Base-by-base conservation (phyloP, 2,329 filamentous ascomycete genomes). In the Colletotrichum lupini region DNA sequence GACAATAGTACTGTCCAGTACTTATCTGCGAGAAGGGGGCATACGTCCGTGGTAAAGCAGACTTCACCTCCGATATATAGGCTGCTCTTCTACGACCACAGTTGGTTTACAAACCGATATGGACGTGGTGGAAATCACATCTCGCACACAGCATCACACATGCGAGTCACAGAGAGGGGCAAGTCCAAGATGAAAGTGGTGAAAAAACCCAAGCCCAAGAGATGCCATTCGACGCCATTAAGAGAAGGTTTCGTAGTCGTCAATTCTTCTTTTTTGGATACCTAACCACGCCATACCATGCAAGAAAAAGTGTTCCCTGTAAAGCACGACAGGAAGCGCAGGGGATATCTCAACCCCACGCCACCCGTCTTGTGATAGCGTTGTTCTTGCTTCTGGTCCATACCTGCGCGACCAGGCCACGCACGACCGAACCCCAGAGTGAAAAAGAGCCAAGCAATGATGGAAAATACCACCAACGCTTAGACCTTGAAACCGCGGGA, bases 401-500 rank as follows among this genome's bases (percentile, higher is more conserved):
- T 35, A 57, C 64, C 63, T 56, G 22, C 68, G 62, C 61, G 63
- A 61, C 62, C 19, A 67, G 52, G 57, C 26, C 42, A 59, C 62
- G 63, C 52, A 72, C 62, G 62, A 63, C 67, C 72, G 61, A 66
- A 30, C 56, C 68, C 70, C 28, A 35, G n/a, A 59, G 37, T 62
- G 49, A 56, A 30, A 24, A 56, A 64, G 68, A 63, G 53, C 57
- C n/a, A 11, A 62, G 14, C 57, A 19, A 57, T 30, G 42, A 64
- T 58, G 56, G 67, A 16, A 4, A 55, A 30, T 53, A 55, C 56
- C 70, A 58, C 74, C 70, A 76, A 74, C 77, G 78, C 85, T 94
- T 98, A 99, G 85, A 99, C 97, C 95, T 99, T 99, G 95, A 99
- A 99, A 92, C 97, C 97, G 84, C 94, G 92, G 82, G 95, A 98